These are phyloP conservation scores for Acaromyces ingoldii DNA, from an alignment of 1,284 basidiomycete genomes.

Conservation along the genomic window DNA sequence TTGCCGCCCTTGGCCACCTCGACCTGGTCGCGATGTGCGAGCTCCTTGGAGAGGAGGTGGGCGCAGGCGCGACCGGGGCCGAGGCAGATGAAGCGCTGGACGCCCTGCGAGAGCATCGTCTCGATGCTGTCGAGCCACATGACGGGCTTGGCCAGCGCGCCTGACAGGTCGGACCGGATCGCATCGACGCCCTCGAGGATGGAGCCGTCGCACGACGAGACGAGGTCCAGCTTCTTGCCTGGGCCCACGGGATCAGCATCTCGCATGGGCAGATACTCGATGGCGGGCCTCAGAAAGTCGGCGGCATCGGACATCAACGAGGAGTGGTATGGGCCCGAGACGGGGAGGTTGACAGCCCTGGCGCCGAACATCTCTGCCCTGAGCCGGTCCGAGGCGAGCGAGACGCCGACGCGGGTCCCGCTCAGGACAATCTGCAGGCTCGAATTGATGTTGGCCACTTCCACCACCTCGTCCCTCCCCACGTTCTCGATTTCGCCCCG, in stretches of 20 bases:
- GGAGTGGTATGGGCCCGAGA: slow-evolving; percentile 47
- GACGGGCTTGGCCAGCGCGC: slow-evolving; percentile 35
- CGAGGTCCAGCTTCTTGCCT: slow-evolving; percentile 16
- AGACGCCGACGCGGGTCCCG: slow-evolving; percentile 44
- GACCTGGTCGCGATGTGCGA: slow-evolving; percentile 31
- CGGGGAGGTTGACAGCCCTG: slow-evolving; percentile 47
- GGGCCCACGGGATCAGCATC: slow-evolving; percentile 11
- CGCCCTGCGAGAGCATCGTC: slow-evolving; percentile 34
- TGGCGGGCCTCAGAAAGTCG: slow-evolving; percentile 24
- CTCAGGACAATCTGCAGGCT: slow-evolving; percentile 44
- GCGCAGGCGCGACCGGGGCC: slow-evolving; percentile 47
- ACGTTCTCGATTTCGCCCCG: slow-evolving; percentile 31
- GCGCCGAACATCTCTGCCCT: slow-evolving; percentile 39
- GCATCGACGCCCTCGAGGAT: slow-evolving; percentile 14
- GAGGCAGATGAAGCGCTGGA: slow-evolving; percentile 45
- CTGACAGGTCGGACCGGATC: slow-evolving; percentile 31
- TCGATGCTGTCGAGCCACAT: slow-evolving; percentile 39
- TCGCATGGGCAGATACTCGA: slow-evolving; percentile 37
- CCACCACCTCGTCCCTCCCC: slow-evolving; percentile 44
- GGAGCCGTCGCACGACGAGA: slow-evolving; percentile 33
- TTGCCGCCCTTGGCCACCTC: slow-evolving; percentile 10
- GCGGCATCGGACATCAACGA: slow-evolving; percentile 35
- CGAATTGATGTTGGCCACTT: slow-evolving; percentile 46
- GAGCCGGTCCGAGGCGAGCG: slow-evolving; percentile 43
- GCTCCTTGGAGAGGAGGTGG: slow-evolving; percentile 46